phyloP scores from a whole-genome alignment of 495 filamentous ascomycete genomes.

The Hyaloscypha variabilis region DNA sequence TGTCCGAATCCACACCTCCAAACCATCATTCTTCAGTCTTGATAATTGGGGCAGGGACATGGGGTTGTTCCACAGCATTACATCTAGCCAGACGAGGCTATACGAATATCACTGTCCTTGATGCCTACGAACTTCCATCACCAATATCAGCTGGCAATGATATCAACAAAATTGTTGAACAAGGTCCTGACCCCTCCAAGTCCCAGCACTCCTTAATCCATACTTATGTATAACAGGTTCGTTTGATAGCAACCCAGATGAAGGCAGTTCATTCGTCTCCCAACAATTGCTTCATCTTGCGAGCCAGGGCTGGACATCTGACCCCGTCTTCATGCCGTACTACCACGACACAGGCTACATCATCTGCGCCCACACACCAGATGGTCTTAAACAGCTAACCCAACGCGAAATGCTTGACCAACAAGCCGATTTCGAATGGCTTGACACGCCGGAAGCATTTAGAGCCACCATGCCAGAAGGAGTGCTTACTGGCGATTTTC shows the following conservation, averaged over 20 bases:
- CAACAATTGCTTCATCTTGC: conserved; percentile 41
- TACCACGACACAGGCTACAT: conserved; percentile 54
- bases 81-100: conserved; percentile 52
- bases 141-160: conserved; percentile 55
- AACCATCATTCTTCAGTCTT: conserved; percentile 33
- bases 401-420: conserved; percentile 38
- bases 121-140: conserved; percentile 47
- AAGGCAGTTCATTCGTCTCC: conserved; percentile 38
- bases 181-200: conserved; percentile 34
- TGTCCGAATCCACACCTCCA: background rate
- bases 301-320: conserved; percentile 47
- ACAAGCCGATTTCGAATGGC: conserved; percentile 23
- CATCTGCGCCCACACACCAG: conserved; percentile 42
- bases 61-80: conserved; percentile 56
- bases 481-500: conserved; percentile 51
- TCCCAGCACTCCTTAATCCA: background rate
- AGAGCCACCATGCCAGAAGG: conserved; percentile 53
- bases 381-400: conserved; percentile 40
- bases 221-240: conserved; percentile 1
- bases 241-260: conserved; percentile 27
- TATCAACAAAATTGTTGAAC: conserved; percentile 60
- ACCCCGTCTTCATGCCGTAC: conserved; percentile 48
- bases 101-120: conserved; percentile 48
- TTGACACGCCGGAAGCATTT: conserved; percentile 46
- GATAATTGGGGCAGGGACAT: conserved; percentile 52